Evolutionary conservation across 495 filamentous ascomycete species (phyloP), one percentile per base, ranked within the genome.

Genomic region (Aspergillus panamensis): DNA sequence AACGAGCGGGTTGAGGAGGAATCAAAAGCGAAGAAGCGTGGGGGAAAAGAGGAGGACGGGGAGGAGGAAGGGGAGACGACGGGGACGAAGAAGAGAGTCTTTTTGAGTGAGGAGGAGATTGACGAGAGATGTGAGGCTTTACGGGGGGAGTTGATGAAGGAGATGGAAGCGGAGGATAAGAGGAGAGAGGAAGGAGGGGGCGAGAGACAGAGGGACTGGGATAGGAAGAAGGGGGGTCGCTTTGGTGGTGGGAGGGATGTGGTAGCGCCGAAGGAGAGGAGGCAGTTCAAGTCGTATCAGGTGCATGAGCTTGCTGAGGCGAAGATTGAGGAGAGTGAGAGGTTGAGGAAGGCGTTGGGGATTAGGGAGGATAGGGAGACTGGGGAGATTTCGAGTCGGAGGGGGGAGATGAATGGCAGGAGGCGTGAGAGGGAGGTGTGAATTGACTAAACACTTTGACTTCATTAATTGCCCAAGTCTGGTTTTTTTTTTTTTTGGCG

Each of bases 261-360:
- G 42, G 45, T 29, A 37, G 47, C 37, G 43, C 57, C 62, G 0
- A 62, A 60, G 61, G 74, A 73, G 68, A 75, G 73, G 62, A 79
- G 74, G 63, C 80, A 77, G 30, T 75, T 96, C 45, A 99, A 97
- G 75, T 77, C 83, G 57, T 91, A 97, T 76, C 91, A 96, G 73
- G 92, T 97, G 21, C 94, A 99, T 82, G 93, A 97, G 74, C 73
- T 96, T 64, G 94, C 94, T 21, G 87, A 92, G 68, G 93, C 92
- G 53, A 99, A 99, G 84, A 92, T 96, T 66, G 87, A 89, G 69
- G 93, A 99, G 81, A 96, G 86, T 70, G 92, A 97, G 79, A 78
- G 88, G 71, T 77, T 97, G 68, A 75, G 92, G 58, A 91, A 83
- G 73, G 94, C 94, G 25, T 80, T 99, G 69, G 91, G 91, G 48